phyloP scores from a whole-genome alignment of 257 asterid species.

The Mentha longifolia region DNA sequence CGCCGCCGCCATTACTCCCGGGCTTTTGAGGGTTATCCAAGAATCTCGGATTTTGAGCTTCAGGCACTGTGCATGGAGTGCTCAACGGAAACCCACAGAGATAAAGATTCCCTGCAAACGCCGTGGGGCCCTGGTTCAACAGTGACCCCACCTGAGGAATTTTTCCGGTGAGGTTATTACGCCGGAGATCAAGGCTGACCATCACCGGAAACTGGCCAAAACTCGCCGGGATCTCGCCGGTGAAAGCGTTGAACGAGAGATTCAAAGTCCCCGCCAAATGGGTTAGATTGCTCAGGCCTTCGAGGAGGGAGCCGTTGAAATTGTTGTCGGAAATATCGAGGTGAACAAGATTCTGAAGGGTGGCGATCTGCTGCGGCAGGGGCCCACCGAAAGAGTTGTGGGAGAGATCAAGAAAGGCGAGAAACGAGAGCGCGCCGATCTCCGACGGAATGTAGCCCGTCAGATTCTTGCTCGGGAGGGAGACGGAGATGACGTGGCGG shows the following conservation, averaged over 20 bases:
- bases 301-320: constrained; percentile 75
- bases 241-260: constrained; percentile 69
- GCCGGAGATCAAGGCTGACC: constrained; percentile 75
- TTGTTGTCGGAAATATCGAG: constrained; percentile 79
- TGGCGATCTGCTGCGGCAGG: constrained; percentile 62
- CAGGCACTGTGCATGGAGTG: constrained; percentile 59
- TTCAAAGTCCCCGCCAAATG: constrained; percentile 76
- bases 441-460: constrained; percentile 92
- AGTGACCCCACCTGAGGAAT: constrained; percentile 83
- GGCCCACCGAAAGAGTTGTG: constrained; percentile 73
- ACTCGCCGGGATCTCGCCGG: constrained; percentile 79
- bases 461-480: constrained; percentile 65
- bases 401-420: constrained; percentile 69
- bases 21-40: constrained; percentile 54
- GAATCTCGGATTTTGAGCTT: constrained; percentile 62
- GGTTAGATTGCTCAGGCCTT: constrained; percentile 52
- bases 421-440: constrained; percentile 74
- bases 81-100: constrained; percentile 91
- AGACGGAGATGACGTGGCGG: constrained; percentile 56
- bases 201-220: constrained; percentile 79
- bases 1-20: constrained; percentile 44
- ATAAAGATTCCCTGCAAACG: constrained; percentile 76
- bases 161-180: constrained; percentile 80
- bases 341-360: constrained; percentile 59
- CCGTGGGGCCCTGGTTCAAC: constrained; percentile 97